These are phyloP conservation scores for Achaetomiella virescens DNA, from an alignment of 495 filamentous ascomycete genomes.

Conservation along the genomic window DNA sequence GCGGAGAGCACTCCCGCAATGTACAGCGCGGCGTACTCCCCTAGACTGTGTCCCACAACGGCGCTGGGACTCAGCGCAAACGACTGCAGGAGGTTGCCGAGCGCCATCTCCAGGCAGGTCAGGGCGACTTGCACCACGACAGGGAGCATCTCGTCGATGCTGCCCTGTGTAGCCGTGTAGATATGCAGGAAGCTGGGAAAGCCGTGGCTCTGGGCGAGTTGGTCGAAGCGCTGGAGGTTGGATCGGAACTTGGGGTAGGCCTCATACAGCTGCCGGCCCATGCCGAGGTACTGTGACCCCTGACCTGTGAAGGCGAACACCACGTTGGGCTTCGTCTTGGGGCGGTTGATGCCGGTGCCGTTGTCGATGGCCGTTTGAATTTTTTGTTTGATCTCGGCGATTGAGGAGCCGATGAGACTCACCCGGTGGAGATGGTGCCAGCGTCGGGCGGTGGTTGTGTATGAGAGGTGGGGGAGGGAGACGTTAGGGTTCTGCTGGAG, in stretches of 20 bases:
- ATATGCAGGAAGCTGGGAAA: slow-evolving; percentile 57
- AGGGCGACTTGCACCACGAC: slow-evolving; percentile 70
- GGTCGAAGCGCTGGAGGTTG: slow-evolving; percentile 58
- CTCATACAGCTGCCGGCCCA: slow-evolving; percentile 62
- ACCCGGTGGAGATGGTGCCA: not conserved
- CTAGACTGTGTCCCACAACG: slow-evolving; percentile 76
- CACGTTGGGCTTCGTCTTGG: slow-evolving; percentile 47
- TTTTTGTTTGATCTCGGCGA: not conserved
- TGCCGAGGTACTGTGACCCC: slow-evolving; percentile 54
- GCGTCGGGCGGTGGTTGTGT: not conserved
- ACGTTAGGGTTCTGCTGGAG: not conserved
- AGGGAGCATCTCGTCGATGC: slow-evolving; percentile 55
- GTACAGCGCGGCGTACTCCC: slow-evolving; percentile 79
- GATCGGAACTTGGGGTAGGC: slow-evolving; percentile 53
- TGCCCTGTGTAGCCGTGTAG: slow-evolving; percentile 42
- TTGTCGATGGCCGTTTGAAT: no score
- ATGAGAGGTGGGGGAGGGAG: not conserved
- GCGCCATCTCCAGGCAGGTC: slow-evolving; percentile 71
- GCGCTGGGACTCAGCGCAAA: slow-evolving; percentile 67
- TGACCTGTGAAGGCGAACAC: slow-evolving; percentile 65
- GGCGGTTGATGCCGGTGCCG: no score
- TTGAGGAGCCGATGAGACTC: slow-evolving; percentile 16
- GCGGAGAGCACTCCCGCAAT: slow-evolving; percentile 71
- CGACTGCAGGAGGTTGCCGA: slow-evolving; percentile 67
- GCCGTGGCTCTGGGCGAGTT: no score